Evolutionary conservation across 78 protist species (phyloP), one percentile per base, ranked within the genome.

Genomic region (Cavenderia fasciculata): DNA sequence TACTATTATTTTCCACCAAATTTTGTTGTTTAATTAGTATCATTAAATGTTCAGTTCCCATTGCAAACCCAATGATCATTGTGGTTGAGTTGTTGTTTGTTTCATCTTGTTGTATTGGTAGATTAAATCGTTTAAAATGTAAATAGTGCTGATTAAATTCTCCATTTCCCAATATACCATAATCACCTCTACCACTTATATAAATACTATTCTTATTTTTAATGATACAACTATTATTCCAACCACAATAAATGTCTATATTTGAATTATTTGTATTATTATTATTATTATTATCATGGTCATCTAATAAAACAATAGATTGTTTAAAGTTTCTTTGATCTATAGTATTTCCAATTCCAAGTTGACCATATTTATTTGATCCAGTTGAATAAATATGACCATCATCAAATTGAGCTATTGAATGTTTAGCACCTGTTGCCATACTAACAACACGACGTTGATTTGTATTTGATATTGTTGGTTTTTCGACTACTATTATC

Each of bases 221-320:
- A 23, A 82, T 38, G 0, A 82, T 8, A 82, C 89, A 82, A 29
- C 63, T 68, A 31, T 82, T 82, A 57, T 77, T 82, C 89, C 89
- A 82, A 3, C 89, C 89, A 76, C 86, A 61, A 46, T 76, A 59
- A 34, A 76, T 76, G 23, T 74, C 69, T 33, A 52, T 46, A 12
- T 34, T 18, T 4, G 25, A 16, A 1, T 12, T 21, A 16, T 2
- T 62, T n/a, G 1, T 36, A 31, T 49, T 25, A 25, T 0, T 2
- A 2, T 51, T 19, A 33, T 51, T 49, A 21, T 1, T n/a, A 68
- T 7, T 44, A 4, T 21, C 0, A 2, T 36, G 5, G 1, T 27
- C 16, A 11, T 56, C 61, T 11, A 73, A 27, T 14, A 19, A 2
- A 10, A 59, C 49, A 2, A 33, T 4, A 33, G 27, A 12, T 43